Base-by-base conservation (phyloP, 2,329 filamentous ascomycete genomes). In the Cercospora janseana region DNA sequence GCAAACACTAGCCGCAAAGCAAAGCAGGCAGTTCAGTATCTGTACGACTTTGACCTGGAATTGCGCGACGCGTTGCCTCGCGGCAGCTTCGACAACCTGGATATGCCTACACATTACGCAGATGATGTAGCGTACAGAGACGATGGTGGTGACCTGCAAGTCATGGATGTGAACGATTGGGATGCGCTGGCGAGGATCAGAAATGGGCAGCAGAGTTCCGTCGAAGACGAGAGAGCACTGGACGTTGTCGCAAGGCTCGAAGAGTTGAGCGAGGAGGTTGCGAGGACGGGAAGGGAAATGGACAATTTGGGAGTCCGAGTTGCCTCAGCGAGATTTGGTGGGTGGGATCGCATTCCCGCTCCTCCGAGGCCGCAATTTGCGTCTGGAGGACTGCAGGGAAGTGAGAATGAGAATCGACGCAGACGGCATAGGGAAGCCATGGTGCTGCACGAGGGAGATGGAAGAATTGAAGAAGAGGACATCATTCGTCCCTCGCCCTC, bases 391-490 rank as follows among this genome's bases (percentile, higher is more conserved):
- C 21, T 26, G 16, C 21, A 15, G 6, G 20, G 21, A 4, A 74
- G 70, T 5, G 83, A 83, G 64, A 87, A 92, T 66, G 83, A 87
- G 62, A 80, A 85, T 46, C 75, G 91, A 53, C 76, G 89, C 52
- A 79, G 62, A 29, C 38, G 90, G 57, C 79, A 88, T 63, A 79
- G 90, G 58, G 89, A 95, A 72, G 90, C 89, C 4, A 91, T 96
- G 80, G 90, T 96, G 15, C 74, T 95, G 49, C 92, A 90, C 62
- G 88, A 81, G 16, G 51, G 90, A 62, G 88, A 81, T 16, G 48
- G 85, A 24, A 86, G 87, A 1, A 68, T 95, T 35, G 82, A 80
- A 3, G 80, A 82, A 56, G 81, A 82, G 35, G 87, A 95, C 65
- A 94, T 95, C 27, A 55, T 58, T 8, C 21, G 54, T 7, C 52